phyloP scores from a whole-genome alignment of 352 stramenopile species.

The Phytophthora colocasiae region DNA sequence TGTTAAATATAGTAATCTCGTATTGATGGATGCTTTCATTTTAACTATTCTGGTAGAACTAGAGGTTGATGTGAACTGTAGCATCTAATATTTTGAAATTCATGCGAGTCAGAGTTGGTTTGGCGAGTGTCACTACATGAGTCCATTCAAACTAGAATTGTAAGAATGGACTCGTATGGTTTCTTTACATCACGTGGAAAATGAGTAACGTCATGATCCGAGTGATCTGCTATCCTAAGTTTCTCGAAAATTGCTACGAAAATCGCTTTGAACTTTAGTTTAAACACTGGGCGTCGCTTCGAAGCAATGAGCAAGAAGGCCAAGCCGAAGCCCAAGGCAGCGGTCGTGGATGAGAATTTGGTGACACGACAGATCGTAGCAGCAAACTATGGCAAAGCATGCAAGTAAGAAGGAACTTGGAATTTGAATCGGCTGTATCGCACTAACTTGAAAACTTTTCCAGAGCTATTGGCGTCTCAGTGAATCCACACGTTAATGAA shows the following conservation, averaged over 20 bases:
- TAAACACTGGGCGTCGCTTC: no score
- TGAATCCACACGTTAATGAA: conserved; percentile 76
- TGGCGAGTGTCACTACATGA: not conserved
- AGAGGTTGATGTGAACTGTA: not conserved
- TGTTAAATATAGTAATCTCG: not conserved
- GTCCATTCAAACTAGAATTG: no score
- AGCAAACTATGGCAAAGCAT: conserved; percentile 79
- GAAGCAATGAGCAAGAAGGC: conserved; percentile 68
- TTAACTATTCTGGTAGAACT: no score
- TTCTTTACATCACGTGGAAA: not conserved
- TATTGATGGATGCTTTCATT: no score
- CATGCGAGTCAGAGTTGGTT: not conserved
- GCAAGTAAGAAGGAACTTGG: conserved; percentile 49
- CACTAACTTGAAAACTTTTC: not conserved
- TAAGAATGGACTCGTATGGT: no score
- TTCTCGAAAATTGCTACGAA: no score
- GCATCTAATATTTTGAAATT: not conserved
- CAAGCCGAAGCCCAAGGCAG: conserved; percentile 61
- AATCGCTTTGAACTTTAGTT: no score
- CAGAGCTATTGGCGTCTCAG: conserved; percentile 74
- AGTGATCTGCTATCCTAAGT: no score
- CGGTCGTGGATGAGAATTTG: conserved; percentile 65
- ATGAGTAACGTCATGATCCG: no score
- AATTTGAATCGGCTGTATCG: not conserved
- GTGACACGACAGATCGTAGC: conserved; percentile 72